phyloP scores from a whole-genome alignment of 2,329 filamentous ascomycete genomes.

The Claviceps purpurea region DNA sequence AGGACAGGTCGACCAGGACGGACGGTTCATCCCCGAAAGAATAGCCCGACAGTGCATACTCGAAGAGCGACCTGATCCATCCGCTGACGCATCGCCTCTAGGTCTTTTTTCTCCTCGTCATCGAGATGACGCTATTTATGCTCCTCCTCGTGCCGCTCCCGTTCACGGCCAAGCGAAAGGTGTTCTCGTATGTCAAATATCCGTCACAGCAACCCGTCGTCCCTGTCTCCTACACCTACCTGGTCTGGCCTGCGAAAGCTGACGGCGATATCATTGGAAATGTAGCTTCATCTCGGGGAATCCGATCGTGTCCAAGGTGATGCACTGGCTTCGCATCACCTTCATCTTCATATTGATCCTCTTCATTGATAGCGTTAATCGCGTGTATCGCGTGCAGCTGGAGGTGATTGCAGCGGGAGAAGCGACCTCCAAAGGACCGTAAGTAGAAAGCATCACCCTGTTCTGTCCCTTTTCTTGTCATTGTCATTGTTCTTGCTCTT shows the following conservation, averaged over 20 bases:
- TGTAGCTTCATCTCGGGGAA: constrained; percentile 84
- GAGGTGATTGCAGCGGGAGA: constrained; percentile 68
- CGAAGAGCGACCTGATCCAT: too few relatives aligned
- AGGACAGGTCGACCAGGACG: too few relatives aligned
- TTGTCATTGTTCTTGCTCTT: neutral
- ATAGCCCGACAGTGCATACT: too few relatives aligned
- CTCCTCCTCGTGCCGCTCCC: constrained; percentile 76
- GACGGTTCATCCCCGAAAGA: too few relatives aligned
- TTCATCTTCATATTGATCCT: constrained; percentile 99
- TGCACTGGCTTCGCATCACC: constrained; percentile 97
- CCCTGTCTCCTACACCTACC: too few relatives aligned
- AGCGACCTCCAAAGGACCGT: constrained; percentile 29
- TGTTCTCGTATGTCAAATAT: constrained; percentile 50
- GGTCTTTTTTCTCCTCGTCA: constrained; percentile 73
- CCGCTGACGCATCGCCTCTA: constrained; percentile 18
- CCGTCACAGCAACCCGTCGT: neutral
- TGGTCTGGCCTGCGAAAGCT: neutral
- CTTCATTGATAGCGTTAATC: constrained; percentile 90
- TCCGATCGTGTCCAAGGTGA: constrained; percentile 71
- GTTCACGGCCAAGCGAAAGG: constrained; percentile 69
- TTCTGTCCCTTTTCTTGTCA: neutral
- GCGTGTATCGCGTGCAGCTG: constrained; percentile 91
- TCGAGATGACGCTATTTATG: constrained; percentile 74
- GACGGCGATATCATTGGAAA: neutral
- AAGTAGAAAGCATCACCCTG: constrained; percentile 16